Evolutionary conservation across 2,329 filamentous ascomycete genomes (phyloP).

Genomic region (Arthrobotrys iridis): DNA sequence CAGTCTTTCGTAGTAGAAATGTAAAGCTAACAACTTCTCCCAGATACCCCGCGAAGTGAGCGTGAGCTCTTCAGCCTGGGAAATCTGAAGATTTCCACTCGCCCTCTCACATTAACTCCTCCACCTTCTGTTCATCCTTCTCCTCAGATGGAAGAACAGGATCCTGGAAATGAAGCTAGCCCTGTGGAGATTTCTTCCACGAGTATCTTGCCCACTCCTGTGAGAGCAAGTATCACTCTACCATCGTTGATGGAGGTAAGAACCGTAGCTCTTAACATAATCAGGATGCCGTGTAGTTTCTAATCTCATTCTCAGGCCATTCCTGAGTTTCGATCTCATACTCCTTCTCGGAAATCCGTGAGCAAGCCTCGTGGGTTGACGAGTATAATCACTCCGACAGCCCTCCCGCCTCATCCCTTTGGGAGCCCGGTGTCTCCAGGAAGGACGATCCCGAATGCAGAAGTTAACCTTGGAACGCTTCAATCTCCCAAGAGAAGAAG

Average conservation of each 20-base stretch:
- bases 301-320: constrained; percentile 55
- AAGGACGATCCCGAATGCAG: constrained; percentile 49
- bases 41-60: constrained; percentile 53
- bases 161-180: constrained; percentile 47
- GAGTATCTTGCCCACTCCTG: constrained; percentile 25
- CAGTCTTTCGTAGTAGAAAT: neutral
- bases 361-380: constrained; percentile 52
- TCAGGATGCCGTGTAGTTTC: constrained; percentile 4
- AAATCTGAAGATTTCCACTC: constrained; percentile 51
- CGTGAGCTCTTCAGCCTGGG: constrained; percentile 46
- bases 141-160: constrained; percentile 54
- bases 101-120: constrained; percentile 50
- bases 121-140: constrained; percentile 53
- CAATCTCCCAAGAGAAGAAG: constrained; percentile 47
- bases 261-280: constrained; percentile 12
- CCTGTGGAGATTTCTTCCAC: constrained; percentile 43
- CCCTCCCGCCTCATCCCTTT: constrained; percentile 52
- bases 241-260: constrained; percentile 57
- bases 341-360: constrained; percentile 52
- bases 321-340: constrained; percentile 57
- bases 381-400: constrained; percentile 48
- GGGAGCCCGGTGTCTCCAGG: constrained; percentile 47
- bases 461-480: constrained; percentile 44
- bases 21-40: constrained; percentile 13
- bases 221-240: constrained; percentile 34